These are phyloP conservation scores for Cetradonia linearis DNA, from an alignment of 495 filamentous ascomycete genomes.

Conservation along the genomic window DNA sequence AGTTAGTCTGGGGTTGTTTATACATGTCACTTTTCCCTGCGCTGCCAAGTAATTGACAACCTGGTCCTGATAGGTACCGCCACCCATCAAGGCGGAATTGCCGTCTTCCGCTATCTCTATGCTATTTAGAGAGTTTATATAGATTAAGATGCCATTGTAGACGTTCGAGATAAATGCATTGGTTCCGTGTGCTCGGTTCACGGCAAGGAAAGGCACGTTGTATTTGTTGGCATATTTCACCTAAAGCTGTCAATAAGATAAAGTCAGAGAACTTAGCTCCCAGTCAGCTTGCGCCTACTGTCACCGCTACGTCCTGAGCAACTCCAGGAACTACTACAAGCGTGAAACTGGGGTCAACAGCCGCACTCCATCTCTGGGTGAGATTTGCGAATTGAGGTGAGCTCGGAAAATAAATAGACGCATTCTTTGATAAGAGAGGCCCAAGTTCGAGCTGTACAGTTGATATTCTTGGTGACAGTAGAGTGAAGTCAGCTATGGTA, in stretches of 20 bases:
- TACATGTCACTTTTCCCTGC: slow-evolving; percentile 14
- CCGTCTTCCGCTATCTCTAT: slow-evolving; percentile 35
- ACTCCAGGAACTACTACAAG: slow-evolving; percentile 38
- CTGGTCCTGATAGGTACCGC: slow-evolving; percentile 31
- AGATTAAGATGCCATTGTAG: slow-evolving; percentile 41
- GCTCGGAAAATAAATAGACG: slow-evolving; percentile 37
- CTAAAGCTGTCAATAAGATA: slow-evolving; percentile 16
- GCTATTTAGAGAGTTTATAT: slow-evolving; percentile 33
- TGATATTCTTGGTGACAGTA: not conserved
- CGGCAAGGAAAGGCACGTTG: slow-evolving; percentile 41
- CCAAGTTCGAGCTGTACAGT: slow-evolving; percentile 6
- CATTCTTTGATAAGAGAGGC: slow-evolving; percentile 21
- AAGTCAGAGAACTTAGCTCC: not conserved
- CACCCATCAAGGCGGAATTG: slow-evolving; percentile 41
- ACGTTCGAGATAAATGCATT: slow-evolving; percentile 33
- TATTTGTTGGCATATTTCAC: slow-evolving; percentile 38
- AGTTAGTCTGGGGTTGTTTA: not conserved
- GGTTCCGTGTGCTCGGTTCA: slow-evolving; percentile 41
- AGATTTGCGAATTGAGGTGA: slow-evolving; percentile 33
- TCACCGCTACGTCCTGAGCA: slow-evolving; percentile 42
- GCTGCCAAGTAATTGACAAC: slow-evolving; percentile 5
- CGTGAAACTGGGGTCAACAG: slow-evolving; percentile 34
- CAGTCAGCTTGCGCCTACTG: slow-evolving; percentile 29
- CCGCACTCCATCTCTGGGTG: slow-evolving; percentile 37
- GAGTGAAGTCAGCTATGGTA: not conserved